phyloP scores from a whole-genome alignment of 2,329 filamentous ascomycete species.

The Colletotrichum tropicale region DNA sequence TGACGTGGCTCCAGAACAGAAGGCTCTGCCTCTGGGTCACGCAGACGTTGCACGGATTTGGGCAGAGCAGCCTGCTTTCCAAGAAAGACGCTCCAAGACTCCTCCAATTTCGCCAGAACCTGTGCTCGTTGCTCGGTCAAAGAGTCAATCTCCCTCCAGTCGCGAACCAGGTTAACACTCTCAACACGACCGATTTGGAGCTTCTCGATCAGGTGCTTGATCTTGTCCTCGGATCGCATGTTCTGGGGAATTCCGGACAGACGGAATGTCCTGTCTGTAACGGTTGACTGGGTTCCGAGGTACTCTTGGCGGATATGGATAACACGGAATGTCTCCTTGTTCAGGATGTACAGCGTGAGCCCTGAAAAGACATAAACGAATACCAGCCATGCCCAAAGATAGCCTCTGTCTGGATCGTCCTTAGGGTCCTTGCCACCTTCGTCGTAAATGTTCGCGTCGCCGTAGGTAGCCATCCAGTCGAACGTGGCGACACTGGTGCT shows the following conservation, averaged over 20 bases:
- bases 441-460: constrained; percentile 16
- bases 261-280: constrained; percentile 92
- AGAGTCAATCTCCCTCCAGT: constrained; percentile 84
- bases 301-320: constrained; percentile 90
- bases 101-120: constrained; percentile 76
- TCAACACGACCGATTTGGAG: constrained; percentile 90
- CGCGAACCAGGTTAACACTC: constrained; percentile 80
- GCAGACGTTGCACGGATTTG: constrained; percentile 34
- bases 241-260: constrained; percentile 85
- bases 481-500: background rate
- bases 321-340: constrained; percentile 82
- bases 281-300: constrained; percentile 89
- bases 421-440: constrained; percentile 37
- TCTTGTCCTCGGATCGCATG: constrained; percentile 79
- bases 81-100: constrained; percentile 81
- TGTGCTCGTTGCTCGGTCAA: constrained; percentile 71
- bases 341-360: constrained; percentile 81
- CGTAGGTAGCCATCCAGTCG: background rate
- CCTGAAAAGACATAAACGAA: constrained; percentile 93
- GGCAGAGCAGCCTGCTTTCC: constrained; percentile 52
- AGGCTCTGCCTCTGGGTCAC: constrained; percentile 22
- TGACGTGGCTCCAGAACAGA: constrained; percentile 13
- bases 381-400: constrained; percentile 91
- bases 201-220: constrained; percentile 86
- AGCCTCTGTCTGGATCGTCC: constrained; percentile 48